Percentiles rank a stretch among this genome's conserved stretches.
Evolutionary conservation across 2,329 filamentous ascomycete genomes (phyloP).

Genomic region (Sporothrix globosa): DNA sequence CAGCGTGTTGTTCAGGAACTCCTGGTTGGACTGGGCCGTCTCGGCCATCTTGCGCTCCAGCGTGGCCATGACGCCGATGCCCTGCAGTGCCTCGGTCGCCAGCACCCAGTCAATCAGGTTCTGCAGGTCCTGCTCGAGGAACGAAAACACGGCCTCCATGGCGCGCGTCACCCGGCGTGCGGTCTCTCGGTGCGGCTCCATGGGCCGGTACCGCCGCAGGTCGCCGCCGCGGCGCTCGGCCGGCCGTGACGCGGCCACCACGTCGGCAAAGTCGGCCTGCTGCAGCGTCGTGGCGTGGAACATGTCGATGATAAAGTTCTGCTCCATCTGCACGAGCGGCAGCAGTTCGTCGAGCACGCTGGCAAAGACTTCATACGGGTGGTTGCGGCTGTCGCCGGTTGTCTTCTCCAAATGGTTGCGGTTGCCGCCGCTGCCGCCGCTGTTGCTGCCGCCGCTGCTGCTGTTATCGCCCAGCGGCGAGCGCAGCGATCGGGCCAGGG

Average conservation of each 20-base stretch:
- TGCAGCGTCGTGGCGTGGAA: conserved; percentile 91
- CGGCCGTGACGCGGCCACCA: conserved; percentile 67
- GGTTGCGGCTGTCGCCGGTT: conserved; percentile 63
- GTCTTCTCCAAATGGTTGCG: background rate
- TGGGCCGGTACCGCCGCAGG: conserved; percentile 71
- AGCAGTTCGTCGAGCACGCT: conserved; percentile 79
- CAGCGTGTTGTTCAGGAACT: conserved; percentile 77
- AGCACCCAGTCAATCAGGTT: conserved; percentile 82
- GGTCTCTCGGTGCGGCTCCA: conserved; percentile 85
- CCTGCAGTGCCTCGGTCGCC: conserved; percentile 82
- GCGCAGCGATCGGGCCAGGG: conserved; percentile 72
- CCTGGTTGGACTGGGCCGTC: conserved; percentile 88
- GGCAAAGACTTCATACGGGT: conserved; percentile 80
- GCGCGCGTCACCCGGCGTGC: conserved; percentile 81
- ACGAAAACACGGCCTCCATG: conserved; percentile 87
- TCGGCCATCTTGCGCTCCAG: conserved; percentile 79
- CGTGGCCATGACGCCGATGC: conserved; percentile 79
- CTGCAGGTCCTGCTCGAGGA: conserved; percentile 77
- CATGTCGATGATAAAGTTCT: conserved; percentile 96
- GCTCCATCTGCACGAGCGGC: conserved; percentile 84
- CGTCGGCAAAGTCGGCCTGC: conserved; percentile 79
- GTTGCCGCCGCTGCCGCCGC: background rate
- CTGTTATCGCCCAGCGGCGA: conserved; percentile 63
- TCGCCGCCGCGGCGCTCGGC: conserved; percentile 72
- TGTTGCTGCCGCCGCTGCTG: conserved; percentile 25